Conservation (phyloP, 1,139 yeast species). For the Debaryomycetaceae sp. region DNA sequence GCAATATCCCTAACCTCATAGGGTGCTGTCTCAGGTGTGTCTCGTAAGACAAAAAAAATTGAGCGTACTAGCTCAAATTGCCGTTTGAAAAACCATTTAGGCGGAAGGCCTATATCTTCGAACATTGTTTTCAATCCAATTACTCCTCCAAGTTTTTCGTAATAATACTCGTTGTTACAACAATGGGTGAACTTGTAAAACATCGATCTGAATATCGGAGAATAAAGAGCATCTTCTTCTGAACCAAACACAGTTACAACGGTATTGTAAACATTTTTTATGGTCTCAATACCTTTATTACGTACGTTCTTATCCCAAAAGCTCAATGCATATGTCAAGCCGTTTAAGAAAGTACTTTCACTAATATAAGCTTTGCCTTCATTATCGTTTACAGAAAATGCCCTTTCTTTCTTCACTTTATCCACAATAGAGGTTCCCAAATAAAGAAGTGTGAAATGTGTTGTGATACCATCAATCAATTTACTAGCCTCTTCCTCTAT, state of each 20-base stretch:
- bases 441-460: constrained; percentile 76
- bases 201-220: constrained; percentile 73
- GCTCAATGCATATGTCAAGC: constrained; percentile 76
- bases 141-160: constrained; percentile 85
- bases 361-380: constrained; percentile 74
- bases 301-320: constrained; percentile 72
- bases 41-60: constrained; percentile 83
- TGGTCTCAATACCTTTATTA: constrained; percentile 65
- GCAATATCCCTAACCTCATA: constrained; percentile 73
- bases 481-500: constrained; percentile 64
- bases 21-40: constrained; percentile 88
- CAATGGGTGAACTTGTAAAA: constrained; percentile 83
- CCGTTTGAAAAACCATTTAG: constrained; percentile 68
- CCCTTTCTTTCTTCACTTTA: constrained; percentile 64
- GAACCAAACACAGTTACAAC: constrained; percentile 67
- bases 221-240: constrained; percentile 60
- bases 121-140: constrained; percentile 75
- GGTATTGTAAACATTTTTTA: constrained; percentile 59
- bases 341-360: constrained; percentile 69
- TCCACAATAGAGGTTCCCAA: constrained; percentile 72
- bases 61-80: constrained; percentile 87
- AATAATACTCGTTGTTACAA: constrained; percentile 86
- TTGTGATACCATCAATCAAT: constrained; percentile 64
- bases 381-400: constrained; percentile 72
- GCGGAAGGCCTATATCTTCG: constrained; percentile 63